Base-by-base conservation (phyloP, 2,329 filamentous ascomycete species). In the Aureobasidium melanogenum region DNA sequence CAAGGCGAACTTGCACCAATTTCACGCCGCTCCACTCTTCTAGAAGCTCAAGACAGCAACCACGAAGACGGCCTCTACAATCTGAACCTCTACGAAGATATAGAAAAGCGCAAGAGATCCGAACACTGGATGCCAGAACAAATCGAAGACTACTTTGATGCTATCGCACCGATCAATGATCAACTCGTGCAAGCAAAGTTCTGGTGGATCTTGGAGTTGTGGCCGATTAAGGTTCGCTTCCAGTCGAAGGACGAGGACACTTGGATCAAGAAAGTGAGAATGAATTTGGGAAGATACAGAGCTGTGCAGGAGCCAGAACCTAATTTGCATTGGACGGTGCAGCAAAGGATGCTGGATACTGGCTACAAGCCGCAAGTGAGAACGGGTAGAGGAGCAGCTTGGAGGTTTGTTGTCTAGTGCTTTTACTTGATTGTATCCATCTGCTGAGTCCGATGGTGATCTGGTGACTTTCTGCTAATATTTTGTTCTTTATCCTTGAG, bases 181-280 rank as follows among this genome's bases (percentile, higher is more conserved):
- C 72, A 75, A 63, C 68, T 78, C 2, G 67, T 62, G 1, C 54
- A 70, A 12, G 71, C 72, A 0, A 75, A 72, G 51, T 64, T 65
- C 3, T 79, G 76, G 76, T 79, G 76, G 76, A 63, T 77, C 4
- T 67, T 78, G 1, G 76, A 79, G 63, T 62, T 75, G 19, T 77
- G 73, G 74, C 76, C 76, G 0, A 69, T 78, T 9, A 75, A 77
- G 60, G 69, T 77, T 2, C 65, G 70, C 1, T 58, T 76, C 2
- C 69, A 73, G 64, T 66, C 67, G 9, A 66, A 68, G 28, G 63
- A 67, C 6, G 63, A 66, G 0, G 70, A 73, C 9, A 64, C 67
- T 4, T 78, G 75, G 75, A 67, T 72, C 55, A 76, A 75, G 66
- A 69, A 68, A 28, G 63, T 75, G 0, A 61, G 70, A 1, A 66